Evolutionary conservation across 371 early-diverging fungal genomes (phyloP), one percentile per base, ranked within the genome.

Genomic region (Syncephalastrum sp.): DNA sequence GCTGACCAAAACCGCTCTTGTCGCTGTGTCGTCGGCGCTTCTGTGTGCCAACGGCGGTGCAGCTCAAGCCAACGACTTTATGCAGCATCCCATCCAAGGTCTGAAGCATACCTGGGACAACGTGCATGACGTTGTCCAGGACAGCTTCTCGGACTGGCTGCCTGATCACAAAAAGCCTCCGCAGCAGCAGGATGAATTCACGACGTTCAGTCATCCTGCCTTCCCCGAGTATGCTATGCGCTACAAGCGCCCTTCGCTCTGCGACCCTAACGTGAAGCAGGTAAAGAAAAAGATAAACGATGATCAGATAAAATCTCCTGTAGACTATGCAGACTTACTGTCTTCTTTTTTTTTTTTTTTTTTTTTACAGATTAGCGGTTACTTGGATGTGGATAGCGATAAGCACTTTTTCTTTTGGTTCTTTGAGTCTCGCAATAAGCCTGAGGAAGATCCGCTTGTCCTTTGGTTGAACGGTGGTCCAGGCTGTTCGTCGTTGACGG

Each of bases 401-500:
- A 82, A 82, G 63, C 87, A 88, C 61, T 82, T 90, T 64, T 95
- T 91, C 78, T 93, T 93, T 72, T 92, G 92, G 92, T 89, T 92
- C 79, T 94, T 94, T 71, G 94, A 94, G 61, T 90, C 91, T 12
- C 84, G 91, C 50, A 75, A 78, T 57, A 71, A 87, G 8, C 91
- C 93, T 16, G 50, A 64, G 41, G 72, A 74, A 1, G 93, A 93
- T 54, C 94, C 94, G 3, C 60, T 92, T 50, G 84, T 92, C 14
- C 79, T 93, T 24, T 93, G 93, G 93, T 69, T 91, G 53, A 86
- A 87, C 24, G 93, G 93, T 19, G 96, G 95, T 12, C 94, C 95
- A 13, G 96, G 96, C 0, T 91, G 92, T 64, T 85, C 87, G 19
- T 88, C 88, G 1, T 70, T 87, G 59, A 62, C 62, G 8, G 94